Conservation (phyloP, 1,284 basidiomycete genomes). For the Rugosomyces carneus region DNA sequence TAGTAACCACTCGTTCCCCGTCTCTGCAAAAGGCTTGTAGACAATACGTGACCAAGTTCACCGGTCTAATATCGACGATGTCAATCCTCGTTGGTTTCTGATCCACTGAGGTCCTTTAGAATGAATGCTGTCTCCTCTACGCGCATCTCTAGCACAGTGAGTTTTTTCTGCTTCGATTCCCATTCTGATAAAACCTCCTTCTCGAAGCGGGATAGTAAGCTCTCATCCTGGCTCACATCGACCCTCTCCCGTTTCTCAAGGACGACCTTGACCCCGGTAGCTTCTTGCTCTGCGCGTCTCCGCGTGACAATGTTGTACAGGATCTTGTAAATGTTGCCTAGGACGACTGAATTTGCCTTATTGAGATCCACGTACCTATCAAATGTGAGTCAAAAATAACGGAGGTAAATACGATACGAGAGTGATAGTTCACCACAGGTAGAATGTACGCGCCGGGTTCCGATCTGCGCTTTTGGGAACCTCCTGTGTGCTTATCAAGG, state of each 20-base stretch:
- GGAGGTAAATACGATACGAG: too few relatives aligned
- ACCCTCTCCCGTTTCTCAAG: conserved; percentile 75
- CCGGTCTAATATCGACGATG: too few relatives aligned
- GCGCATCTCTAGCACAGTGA: conserved; percentile 72
- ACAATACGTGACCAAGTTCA: too few relatives aligned
- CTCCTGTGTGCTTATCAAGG: conserved; percentile 84
- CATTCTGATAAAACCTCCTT: conserved; percentile 61
- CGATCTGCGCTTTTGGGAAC: conserved; percentile 85
- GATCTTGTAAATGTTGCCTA: conserved; percentile 81
- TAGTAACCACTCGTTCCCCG: too few relatives aligned
- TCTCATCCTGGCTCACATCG: conserved; percentile 72
- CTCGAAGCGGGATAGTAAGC: conserved; percentile 64
- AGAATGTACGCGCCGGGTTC: conserved; percentile 80
- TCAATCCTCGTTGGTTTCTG: conserved; percentile 34
- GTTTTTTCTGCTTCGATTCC: conserved; percentile 63
- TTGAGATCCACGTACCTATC: conserved; percentile 76
- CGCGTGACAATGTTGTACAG: conserved; percentile 78
- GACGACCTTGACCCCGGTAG: conserved; percentile 58
- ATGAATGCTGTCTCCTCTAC: conserved; percentile 85
- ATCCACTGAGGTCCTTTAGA: conserved; percentile 60
- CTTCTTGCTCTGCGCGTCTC: conserved; percentile 64
- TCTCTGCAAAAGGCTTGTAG: too few relatives aligned
- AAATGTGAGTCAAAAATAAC: neutral
- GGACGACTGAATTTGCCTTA: conserved; percentile 73
- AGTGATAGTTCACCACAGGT: conserved; percentile 66